Base-by-base conservation (phyloP, 805 yeast genomes). In the Saccharomycopsis babjevae region DNA sequence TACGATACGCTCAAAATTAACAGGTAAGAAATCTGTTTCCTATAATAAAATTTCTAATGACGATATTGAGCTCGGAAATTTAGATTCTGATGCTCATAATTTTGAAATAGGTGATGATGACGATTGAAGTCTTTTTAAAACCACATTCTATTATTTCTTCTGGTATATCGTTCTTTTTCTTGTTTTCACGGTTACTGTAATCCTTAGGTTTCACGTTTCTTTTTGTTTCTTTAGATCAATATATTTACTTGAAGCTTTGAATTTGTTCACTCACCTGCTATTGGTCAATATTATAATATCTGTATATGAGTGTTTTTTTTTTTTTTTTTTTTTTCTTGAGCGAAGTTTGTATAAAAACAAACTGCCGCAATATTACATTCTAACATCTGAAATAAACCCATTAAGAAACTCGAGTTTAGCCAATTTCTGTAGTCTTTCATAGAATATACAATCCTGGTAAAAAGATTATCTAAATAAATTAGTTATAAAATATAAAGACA, bases 11-110 rank as follows among this genome's bases (percentile, higher is more conserved):
- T 22, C n/a, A 13, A 46, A 25, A 25, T 13, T 46, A 3, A 22
- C 6, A 22, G 52, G 52, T 20, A 11, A n/a, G 6, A 46, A 46
- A 22, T 22, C 32, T 6, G n/a, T 46, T 22, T 2, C 30, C 22
- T 46, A 46, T 15, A 46, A 22, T 25, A 46, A 46, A 7, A 16
- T 46, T 22, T 2, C 52, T 11, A 25, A 25, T 25, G 32, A 25
- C 13, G 65, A 60, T 54, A 60, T 63, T 30, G 65, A 63, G 43
- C 57, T 63, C n/a, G 63, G 59, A 30, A 54, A 56, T 25, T 40
- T 63, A 39, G 39, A 22, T 25, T 34, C 57, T 6, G 60, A 57
- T n/a, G 43, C 52, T 11, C 52, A 15, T 46, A 25, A 46, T 46
- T 46, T 46, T 46, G 52, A 46, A 46, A 46, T 46, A 46, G 52